Evolutionary conservation across 306 rosid species (phyloP).

Genomic region (Lablab purpureus): DNA sequence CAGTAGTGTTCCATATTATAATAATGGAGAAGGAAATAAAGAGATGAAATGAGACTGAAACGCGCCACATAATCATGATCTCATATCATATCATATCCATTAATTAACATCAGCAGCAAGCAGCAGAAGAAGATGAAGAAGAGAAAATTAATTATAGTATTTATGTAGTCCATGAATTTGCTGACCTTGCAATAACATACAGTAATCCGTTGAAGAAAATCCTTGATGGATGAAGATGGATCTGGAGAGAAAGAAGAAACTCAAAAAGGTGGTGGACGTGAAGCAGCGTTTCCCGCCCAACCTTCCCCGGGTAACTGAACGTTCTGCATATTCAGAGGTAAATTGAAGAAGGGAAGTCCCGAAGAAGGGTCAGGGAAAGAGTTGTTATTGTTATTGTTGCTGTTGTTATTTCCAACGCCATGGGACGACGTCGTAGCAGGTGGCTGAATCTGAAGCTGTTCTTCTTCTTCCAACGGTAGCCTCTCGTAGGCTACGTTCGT

Average conservation of each 20-base stretch:
- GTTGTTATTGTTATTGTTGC: conserved; percentile 23
- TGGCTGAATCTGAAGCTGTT: conserved; percentile 64
- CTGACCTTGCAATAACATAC: conserved; percentile 60
- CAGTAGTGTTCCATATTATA: conserved; percentile 30
- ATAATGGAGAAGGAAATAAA: conserved; percentile 38
- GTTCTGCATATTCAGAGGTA: conserved; percentile 88
- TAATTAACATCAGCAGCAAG: conserved; percentile 22
- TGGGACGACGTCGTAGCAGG: conserved; percentile 43
- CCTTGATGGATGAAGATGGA: not conserved
- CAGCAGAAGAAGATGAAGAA: conserved; percentile 13
- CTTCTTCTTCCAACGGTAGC: conserved; percentile 80
- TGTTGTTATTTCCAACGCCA: conserved; percentile 36
- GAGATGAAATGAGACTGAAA: conserved; percentile 40
- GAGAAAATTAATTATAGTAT: conserved; percentile 15
- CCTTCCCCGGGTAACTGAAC: conserved; percentile 82
- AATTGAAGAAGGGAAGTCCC: conserved; percentile 86
- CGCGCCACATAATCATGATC: conserved; percentile 33
- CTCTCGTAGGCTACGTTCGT: conserved; percentile 95
- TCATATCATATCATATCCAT: not conserved
- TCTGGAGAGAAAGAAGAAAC: not conserved
- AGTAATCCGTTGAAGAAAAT: not conserved
- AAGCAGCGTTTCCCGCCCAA: conserved; percentile 61
- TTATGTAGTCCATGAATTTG: conserved; percentile 49
- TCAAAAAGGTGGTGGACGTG: conserved; percentile 61
- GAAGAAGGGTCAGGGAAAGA: conserved; percentile 87